Percentiles rank a stretch among this genome's conserved stretches.
Evolutionary conservation across 1,284 basidiomycete genomes (phyloP).

Genomic region (Leccinum pachyderme): DNA sequence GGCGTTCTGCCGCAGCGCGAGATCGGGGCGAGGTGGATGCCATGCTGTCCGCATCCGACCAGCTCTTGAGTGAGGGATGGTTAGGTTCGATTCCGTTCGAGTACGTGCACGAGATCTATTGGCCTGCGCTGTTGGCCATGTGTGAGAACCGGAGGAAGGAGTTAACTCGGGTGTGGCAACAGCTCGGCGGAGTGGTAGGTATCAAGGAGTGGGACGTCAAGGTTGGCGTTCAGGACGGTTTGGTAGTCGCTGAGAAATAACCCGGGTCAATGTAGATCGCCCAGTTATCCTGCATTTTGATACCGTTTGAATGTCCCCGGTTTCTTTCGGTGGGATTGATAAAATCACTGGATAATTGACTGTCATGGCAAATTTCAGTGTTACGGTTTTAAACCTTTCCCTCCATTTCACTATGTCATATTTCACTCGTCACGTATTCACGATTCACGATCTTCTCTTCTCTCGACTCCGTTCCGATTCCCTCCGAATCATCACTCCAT

Average conservation of each 20-base stretch:
- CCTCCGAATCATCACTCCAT: no score
- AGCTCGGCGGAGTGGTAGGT: constrained; percentile 63
- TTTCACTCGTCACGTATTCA: no score
- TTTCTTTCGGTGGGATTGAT: no score
- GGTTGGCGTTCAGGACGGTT: constrained; percentile 19
- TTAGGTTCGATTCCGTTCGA: constrained; percentile 59
- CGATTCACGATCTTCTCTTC: no score
- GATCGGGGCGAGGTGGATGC: constrained; percentile 39
- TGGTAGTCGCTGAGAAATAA: background rate
- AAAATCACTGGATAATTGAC: no score
- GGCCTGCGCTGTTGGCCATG: constrained; percentile 62
- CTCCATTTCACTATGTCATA: no score
- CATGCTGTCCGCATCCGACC: constrained; percentile 56
- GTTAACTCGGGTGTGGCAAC: constrained; percentile 61
- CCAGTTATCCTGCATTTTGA: no score
- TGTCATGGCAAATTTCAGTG: no score
- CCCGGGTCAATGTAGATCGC: no score
- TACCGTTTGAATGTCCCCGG: no score
- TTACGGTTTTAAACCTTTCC: no score
- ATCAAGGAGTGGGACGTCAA: constrained; percentile 65
- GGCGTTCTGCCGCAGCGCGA: constrained; percentile 21
- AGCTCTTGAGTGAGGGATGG: constrained; percentile 62
- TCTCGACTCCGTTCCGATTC: no score
- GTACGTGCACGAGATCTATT: constrained; percentile 74
- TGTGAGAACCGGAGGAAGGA: constrained; percentile 48